Conservation (phyloP, 2,329 filamentous ascomycete species). For the Tolypocladium inflatum region DNA sequence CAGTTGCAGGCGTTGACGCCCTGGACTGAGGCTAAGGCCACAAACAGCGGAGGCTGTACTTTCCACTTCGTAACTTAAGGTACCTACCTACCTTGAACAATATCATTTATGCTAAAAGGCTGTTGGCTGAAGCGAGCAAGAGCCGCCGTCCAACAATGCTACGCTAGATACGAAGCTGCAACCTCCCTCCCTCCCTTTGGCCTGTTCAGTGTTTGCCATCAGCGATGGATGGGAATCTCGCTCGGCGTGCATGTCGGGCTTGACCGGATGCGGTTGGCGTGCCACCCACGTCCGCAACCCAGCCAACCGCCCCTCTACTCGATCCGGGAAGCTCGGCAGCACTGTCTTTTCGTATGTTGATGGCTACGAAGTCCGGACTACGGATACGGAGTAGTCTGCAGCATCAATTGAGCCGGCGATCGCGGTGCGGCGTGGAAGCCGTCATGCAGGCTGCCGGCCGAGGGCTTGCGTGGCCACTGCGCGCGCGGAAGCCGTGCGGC, state of each 20-base stretch:
- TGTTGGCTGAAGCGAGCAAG: neutral
- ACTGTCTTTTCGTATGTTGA: neutral
- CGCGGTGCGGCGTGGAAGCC: neutral
- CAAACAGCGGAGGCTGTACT: no score
- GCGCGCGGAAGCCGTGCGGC: neutral
- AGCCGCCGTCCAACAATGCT: neutral
- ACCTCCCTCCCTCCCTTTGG: neutral
- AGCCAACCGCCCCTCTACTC: neutral
- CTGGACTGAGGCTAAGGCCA: no score
- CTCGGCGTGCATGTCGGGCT: neutral
- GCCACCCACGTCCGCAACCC: neutral
- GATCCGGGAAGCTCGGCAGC: slow-evolving; percentile 1
- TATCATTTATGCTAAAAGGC: no score
- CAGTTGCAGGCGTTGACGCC: no score
- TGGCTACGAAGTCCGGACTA: neutral
- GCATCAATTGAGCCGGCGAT: neutral
- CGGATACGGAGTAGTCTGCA: neutral
- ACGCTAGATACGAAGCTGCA: neutral
- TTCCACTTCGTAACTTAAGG: no score
- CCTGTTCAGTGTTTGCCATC: neutral
- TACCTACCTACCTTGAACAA: neutral
- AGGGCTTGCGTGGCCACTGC: neutral
- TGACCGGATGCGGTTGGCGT: neutral
- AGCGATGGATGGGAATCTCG: neutral
- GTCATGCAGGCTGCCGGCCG: neutral